Base-by-base conservation (phyloP, 2,329 filamentous ascomycete species). In the Fusarium miscanthi region DNA sequence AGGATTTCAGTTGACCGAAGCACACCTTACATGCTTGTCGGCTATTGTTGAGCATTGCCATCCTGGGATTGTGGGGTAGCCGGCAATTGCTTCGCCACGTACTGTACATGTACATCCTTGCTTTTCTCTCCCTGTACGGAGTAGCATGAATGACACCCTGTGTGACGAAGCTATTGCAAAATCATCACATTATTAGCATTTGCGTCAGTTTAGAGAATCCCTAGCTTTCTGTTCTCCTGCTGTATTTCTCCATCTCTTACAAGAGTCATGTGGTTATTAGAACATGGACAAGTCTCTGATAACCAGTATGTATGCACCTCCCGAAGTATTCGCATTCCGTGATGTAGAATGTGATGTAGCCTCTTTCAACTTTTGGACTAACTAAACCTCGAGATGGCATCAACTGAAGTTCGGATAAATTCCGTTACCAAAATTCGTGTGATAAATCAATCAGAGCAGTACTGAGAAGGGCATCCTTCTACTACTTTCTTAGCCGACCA, bases 1-100 rank as follows among this genome's bases (percentile, higher is more conserved):
- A 87, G 14, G 89, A 90, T 69, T 91, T 91, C 73, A 90, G 88
- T 80, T 91, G 81, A 87, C 62, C 57, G 70, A 75, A 48, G 52
- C 69, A 68, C 69, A 76, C 70, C 71, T 69, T 59, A 30, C 35
- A 56, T 68, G 41, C 48, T 48, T 27, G 59, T 66, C 59, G 63
- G 72, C 66, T 63, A 45, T 37, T 54, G 54, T 54, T 59, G 48
- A 75, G 41, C 57, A 57, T 62, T 70, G 17, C 66, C 61, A 27
- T 53, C 17, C 63, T 67, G 56, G 43, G 27, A 51, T 63, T 72
- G 63, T 65, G 63, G 73, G 73, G 71, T 30, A 59, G 61, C 59
- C 57, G 64, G 65, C 66, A 74, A 62, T 60, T 69, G 51, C 63
- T 60, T 56, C 31, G 59, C n/a, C 27, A 53, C 38, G 46, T 31